Percentiles rank a stretch among this genome's conserved stretches.
Conservation (phyloP, 2,329 filamentous ascomycete species). For the Nigrospora osmanthi region DNA sequence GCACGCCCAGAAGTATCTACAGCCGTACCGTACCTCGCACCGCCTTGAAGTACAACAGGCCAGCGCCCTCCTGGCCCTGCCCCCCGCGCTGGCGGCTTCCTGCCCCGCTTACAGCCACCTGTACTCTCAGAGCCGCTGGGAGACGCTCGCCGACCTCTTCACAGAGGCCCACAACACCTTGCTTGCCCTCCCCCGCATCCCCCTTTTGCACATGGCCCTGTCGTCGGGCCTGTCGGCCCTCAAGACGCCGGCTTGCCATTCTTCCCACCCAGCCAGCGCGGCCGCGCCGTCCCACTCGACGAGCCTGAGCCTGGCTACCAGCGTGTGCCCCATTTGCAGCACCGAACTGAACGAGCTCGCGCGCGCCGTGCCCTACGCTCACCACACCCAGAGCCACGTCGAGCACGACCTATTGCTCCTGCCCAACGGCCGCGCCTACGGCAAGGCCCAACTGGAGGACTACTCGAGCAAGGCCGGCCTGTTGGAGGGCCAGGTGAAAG, state of each 20-base stretch:
- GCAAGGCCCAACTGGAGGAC: constrained; percentile 62
- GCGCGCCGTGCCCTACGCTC: constrained; percentile 81
- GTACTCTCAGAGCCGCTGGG: constrained; percentile 69
- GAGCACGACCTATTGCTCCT: constrained; percentile 80
- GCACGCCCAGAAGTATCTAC: constrained; percentile 77
- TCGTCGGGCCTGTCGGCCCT: constrained; percentile 87
- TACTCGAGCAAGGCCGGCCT: constrained; percentile 76
- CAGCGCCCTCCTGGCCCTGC: constrained; percentile 73
- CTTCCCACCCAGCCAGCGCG: constrained; percentile 26
- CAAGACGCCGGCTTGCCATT: constrained; percentile 92
- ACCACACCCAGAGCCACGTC: constrained; percentile 90
- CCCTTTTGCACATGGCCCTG: constrained; percentile 83
- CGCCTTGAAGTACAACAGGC: constrained; percentile 63
- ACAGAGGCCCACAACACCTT: constrained; percentile 79
- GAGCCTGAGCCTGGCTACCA: constrained; percentile 50
- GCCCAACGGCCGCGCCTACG: constrained; percentile 82
- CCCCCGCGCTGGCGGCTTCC: constrained; percentile 39
- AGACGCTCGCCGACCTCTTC: constrained; percentile 70
- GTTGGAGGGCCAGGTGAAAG: constrained; percentile 58
- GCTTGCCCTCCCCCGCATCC: constrained; percentile 71
- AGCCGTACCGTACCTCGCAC: constrained; percentile 61
- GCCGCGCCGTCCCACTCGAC: constrained; percentile 27
- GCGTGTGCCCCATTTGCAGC: constrained; percentile 90
- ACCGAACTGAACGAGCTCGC: constrained; percentile 92
- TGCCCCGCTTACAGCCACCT: constrained; percentile 42